Evolutionary conservation across 176 grass and related monocot species (phyloP).

Genomic region (Aegilops sharonensis): DNA sequence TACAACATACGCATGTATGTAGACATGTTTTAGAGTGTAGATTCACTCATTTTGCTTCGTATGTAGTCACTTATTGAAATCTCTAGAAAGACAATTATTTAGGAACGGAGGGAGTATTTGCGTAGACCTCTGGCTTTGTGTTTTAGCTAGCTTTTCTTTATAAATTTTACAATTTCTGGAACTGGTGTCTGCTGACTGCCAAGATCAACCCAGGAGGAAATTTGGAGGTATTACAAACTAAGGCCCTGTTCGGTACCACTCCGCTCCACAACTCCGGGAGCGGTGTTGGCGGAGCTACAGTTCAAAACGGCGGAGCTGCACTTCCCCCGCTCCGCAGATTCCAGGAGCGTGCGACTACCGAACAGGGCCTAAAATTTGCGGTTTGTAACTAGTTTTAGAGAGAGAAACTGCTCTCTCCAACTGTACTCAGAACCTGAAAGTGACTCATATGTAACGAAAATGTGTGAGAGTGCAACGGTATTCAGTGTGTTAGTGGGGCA

Average conservation of each 20-base stretch:
- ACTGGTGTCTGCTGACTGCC: not conserved
- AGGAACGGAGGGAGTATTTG: no score
- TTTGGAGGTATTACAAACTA: not conserved
- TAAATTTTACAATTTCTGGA: not conserved
- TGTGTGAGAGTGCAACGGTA: not conserved
- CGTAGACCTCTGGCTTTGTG: not conserved
- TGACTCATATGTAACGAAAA: not conserved
- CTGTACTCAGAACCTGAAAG: not conserved
- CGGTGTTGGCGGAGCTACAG: no score
- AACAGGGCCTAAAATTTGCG: not conserved
- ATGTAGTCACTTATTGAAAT: no score
- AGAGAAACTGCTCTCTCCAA: not conserved
- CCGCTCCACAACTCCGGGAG: no score
- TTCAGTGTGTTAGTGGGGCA: not conserved
- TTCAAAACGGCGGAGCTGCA: no score
- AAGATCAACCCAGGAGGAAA: not conserved
- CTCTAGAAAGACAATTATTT: no score
- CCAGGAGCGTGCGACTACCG: no score
- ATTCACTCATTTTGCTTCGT: no score
- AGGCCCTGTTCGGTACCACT: no score
- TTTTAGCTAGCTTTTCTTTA: not conserved
- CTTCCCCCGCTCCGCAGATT: no score
- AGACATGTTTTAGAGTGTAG: no score
- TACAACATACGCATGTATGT: no score
- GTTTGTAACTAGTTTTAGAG: not conserved